A percentile compares a stretch with the other conserved stretches of the same genome.
These are phyloP conservation scores for Zymoseptoria ardabiliae DNA, from an alignment of 2,329 filamentous ascomycete species.

Conservation along the genomic window DNA sequence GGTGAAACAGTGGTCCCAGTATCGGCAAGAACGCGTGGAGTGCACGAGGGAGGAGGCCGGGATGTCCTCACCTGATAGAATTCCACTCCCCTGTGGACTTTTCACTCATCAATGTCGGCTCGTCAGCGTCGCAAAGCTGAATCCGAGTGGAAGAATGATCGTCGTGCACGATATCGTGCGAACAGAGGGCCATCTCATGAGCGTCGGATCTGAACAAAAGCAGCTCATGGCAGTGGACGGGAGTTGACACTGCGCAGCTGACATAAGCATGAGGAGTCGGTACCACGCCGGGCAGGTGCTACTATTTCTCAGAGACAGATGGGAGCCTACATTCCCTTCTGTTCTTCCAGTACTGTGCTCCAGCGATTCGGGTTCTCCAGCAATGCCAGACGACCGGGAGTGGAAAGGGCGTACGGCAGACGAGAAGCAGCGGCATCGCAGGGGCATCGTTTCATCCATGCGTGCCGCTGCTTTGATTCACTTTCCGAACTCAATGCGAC, in stretches of 20 bases:
- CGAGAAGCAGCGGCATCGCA: background rate
- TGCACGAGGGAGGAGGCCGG: background rate
- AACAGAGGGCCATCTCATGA: background rate
- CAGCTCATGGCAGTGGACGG: background rate
- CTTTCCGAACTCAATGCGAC: no score
- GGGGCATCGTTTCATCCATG: background rate
- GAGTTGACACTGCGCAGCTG: no score
- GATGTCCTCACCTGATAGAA: background rate
- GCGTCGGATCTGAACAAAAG: background rate
- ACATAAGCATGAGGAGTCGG: no score
- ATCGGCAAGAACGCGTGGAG: background rate
- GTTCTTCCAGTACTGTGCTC: no score
- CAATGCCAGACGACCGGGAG: background rate
- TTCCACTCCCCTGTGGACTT: background rate
- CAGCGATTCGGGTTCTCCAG: background rate
- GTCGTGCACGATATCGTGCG: background rate
- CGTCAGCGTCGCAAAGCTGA: background rate
- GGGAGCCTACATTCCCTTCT: no score
- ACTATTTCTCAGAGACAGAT: no score
- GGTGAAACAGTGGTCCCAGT: background rate
- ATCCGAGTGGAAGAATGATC: background rate
- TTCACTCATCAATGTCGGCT: background rate
- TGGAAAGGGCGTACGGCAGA: background rate
- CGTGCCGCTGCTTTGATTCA: background rate
- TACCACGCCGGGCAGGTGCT: no score